Evolutionary conservation across 139 green algal genomes (phyloP).

Genomic region (Chlorella sp.): DNA sequence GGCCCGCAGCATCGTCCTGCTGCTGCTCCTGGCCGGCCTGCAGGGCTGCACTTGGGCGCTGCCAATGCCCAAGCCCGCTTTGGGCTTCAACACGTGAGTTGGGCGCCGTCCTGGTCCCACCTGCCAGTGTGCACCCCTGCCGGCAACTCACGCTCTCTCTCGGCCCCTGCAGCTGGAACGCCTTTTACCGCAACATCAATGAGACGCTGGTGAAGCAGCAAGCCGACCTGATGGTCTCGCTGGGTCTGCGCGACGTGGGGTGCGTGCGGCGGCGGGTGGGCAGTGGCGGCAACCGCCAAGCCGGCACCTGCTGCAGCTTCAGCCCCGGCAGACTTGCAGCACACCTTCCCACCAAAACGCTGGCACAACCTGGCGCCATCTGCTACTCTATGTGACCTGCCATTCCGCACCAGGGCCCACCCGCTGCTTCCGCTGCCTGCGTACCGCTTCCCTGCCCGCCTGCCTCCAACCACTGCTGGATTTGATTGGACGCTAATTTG

Average conservation of each 20-base stretch:
- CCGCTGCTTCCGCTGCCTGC: not conserved
- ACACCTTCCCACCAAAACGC: too few species aligned
- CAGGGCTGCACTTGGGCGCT: not conserved
- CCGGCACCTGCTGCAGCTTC: not conserved
- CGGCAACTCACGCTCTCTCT: too few species aligned
- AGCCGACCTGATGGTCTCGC: slow-evolving; percentile 49
- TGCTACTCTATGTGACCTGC: not conserved
- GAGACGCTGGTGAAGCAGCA: slow-evolving; percentile 42
- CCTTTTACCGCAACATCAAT: slow-evolving; percentile 48
- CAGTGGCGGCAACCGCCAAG: not conserved
- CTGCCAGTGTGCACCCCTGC: not conserved
- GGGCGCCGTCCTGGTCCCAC: not conserved
- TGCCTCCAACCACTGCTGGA: not conserved
- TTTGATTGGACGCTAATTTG: not conserved
- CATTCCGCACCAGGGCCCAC: not conserved
- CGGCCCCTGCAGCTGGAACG: slow-evolving; percentile 47
- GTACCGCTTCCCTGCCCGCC: not conserved
- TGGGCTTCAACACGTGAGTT: slow-evolving; percentile 52
- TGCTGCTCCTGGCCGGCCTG: not conserved
- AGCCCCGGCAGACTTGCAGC: not conserved
- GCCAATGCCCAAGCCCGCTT: slow-evolving; percentile 38
- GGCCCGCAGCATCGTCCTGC: too few species aligned
- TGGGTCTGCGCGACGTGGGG: slow-evolving; percentile 46
- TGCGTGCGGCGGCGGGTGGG: not conserved
- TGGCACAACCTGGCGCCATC: too few species aligned